These are phyloP conservation scores for Colletotrichum salicis DNA, from an alignment of 2,329 filamentous ascomycete species.

Conservation along the genomic window DNA sequence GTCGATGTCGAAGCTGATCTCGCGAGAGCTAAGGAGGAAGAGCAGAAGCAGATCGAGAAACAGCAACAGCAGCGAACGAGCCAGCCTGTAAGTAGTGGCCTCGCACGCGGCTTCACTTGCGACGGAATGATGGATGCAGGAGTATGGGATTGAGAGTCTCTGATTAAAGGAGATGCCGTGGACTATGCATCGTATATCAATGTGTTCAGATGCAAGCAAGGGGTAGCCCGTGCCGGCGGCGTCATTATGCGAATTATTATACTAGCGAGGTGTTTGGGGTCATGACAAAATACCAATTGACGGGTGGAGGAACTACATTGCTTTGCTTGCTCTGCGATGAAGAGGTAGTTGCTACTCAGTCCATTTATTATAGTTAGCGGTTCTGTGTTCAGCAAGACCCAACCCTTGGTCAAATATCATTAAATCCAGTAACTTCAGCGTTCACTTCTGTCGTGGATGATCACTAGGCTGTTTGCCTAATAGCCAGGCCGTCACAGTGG, in stretches of 20 bases:
- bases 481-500: not conserved
- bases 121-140: slow-evolving; percentile 20
- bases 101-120: not conserved
- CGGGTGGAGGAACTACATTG: not conserved
- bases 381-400: not conserved
- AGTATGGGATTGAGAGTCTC: slow-evolving; percentile 8
- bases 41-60: not conserved
- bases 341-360: not conserved
- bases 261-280: slow-evolving; percentile 11
- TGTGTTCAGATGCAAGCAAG: not conserved
- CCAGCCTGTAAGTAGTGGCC: not conserved
- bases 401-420: not conserved
- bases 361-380: not conserved
- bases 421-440: not conserved
- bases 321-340: not conserved
- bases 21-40: slow-evolving; percentile 31
- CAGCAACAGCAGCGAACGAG: not conserved
- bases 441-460: not conserved
- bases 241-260: not conserved
- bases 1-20: slow-evolving; percentile 48
- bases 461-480: not conserved
- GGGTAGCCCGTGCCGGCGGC: not conserved
- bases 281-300: not conserved
- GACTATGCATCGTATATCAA: not conserved
- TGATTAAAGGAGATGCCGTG: not conserved